Evolutionary conservation across 768 basidiomycete species (phyloP).

Genomic region (Exidia glandulosa): DNA sequence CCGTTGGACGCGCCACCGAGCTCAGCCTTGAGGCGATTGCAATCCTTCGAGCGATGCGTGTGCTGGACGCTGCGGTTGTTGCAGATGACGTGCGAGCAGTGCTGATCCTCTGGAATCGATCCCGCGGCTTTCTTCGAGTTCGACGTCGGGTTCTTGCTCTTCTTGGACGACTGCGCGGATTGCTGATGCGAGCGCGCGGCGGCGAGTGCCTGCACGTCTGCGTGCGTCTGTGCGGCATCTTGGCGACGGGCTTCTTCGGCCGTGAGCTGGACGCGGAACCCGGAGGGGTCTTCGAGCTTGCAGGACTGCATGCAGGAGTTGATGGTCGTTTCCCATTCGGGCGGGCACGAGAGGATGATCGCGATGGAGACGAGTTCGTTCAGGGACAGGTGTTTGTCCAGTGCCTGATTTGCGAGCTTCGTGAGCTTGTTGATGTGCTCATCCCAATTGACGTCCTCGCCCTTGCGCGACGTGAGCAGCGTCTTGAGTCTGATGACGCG

Average conservation of each 20-base stretch:
- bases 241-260: not conserved
- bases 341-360: not conserved
- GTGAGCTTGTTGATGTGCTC: not conserved
- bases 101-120: not conserved
- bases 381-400: not conserved
- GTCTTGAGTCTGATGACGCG: not conserved
- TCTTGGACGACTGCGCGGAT: not conserved
- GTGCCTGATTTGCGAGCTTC: not conserved
- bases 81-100: not conserved
- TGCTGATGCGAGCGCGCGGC: not conserved
- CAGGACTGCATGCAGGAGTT: not conserved
- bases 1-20: not conserved
- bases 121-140: too few relatives aligned
- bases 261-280: not conserved
- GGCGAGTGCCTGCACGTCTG: not conserved
- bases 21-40: not conserved
- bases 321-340: not conserved
- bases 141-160: not conserved
- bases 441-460: not conserved
- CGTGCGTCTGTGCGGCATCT: not conserved
- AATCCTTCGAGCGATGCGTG: not conserved
- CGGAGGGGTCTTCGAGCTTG: not conserved
- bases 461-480: not conserved
- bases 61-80: not conserved
- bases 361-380: not conserved